Conservation (phyloP, 2,329 filamentous ascomycete species). For the Verticillium nubilum region DNA sequence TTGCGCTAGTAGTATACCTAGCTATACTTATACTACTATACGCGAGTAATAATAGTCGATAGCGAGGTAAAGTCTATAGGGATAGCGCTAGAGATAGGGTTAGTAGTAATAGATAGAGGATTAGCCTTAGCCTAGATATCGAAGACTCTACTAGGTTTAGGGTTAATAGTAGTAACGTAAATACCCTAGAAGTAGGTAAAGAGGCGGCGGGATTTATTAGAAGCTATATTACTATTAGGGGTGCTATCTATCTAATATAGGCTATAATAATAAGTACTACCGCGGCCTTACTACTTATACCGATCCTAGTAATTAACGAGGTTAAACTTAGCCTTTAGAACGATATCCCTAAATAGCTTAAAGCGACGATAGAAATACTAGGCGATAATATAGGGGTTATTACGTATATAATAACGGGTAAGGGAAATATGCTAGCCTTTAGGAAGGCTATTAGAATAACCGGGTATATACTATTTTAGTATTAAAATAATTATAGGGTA, state of each 20-base stretch:
- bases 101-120: background rate
- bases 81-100: background rate
- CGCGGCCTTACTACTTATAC: background rate
- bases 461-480: background rate
- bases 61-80: background rate
- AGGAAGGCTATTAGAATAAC: background rate
- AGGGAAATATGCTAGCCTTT: background rate
- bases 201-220: background rate
- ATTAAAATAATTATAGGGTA: background rate
- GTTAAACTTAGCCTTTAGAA: background rate
- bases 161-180: background rate
- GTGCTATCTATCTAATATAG: background rate
- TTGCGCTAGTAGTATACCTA: background rate
- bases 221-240: background rate
- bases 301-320: background rate
- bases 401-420: background rate
- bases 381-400: background rate
- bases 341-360: background rate
- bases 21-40: background rate
- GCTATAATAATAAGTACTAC: background rate
- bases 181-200: background rate
- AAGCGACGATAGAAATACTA: background rate
- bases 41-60: background rate
- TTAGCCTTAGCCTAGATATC: background rate
- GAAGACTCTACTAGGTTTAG: background rate